phyloP scores from a whole-genome alignment of 306 rosid genomes.

The Vachellia pachyceras region DNA sequence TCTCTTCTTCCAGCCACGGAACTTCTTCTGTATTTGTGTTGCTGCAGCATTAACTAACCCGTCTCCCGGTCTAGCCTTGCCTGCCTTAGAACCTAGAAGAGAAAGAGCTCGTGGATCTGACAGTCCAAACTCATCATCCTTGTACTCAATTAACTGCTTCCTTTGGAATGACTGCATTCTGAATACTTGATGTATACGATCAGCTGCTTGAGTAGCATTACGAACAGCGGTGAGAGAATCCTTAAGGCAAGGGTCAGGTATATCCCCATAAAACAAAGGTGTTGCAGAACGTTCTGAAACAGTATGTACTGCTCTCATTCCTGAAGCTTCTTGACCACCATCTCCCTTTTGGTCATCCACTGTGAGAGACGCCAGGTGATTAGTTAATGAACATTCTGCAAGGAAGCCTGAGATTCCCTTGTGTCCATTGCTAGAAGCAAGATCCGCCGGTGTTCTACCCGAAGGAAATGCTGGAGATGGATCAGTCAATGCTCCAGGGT shows the following conservation, averaged over 20 bases:
- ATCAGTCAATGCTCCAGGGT: slow-evolving; percentile 69
- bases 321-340: slow-evolving; percentile 50
- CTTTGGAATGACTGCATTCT: slow-evolving; percentile 86
- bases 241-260: slow-evolving; percentile 71
- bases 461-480: slow-evolving; percentile 72
- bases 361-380: slow-evolving; percentile 55
- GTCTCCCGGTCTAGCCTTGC: slow-evolving; percentile 58
- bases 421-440: slow-evolving; percentile 78
- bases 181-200: slow-evolving; percentile 73
- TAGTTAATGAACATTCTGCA: slow-evolving; percentile 72
- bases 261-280: slow-evolving; percentile 55
- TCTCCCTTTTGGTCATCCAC: slow-evolving; percentile 59
- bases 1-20: slow-evolving; percentile 91
- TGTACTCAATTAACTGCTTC: slow-evolving; percentile 53
- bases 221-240: slow-evolving; percentile 86
- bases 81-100: slow-evolving; percentile 51
- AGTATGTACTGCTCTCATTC: slow-evolving; percentile 58
- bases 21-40: slow-evolving; percentile 81
- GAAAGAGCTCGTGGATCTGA: slow-evolving; percentile 65
- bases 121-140: slow-evolving; percentile 56
- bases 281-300: slow-evolving; percentile 75
- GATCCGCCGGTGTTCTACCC: slow-evolving; percentile 76
- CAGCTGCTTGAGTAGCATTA: slow-evolving; percentile 90
- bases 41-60: slow-evolving; percentile 71
- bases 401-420: slow-evolving; percentile 91